Evolutionary conservation across 805 yeast species (phyloP).

Genomic region (Saccharomycopsis synnaedendra): DNA sequence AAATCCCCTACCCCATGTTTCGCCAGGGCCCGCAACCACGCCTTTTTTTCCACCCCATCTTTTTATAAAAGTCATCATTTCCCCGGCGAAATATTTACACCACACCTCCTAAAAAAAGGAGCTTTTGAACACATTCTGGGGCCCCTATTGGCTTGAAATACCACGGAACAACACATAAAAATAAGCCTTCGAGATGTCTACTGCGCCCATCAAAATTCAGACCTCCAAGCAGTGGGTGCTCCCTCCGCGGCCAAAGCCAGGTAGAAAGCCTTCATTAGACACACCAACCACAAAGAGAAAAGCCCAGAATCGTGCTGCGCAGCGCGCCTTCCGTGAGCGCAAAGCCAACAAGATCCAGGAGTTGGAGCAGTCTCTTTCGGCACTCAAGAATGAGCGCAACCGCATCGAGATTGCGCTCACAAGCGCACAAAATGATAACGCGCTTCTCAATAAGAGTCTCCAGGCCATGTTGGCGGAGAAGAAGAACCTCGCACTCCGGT

Average conservation of each 20-base stretch:
- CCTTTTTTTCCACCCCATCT: too few relatives aligned
- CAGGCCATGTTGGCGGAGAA: constrained; percentile 7
- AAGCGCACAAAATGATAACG: constrained; percentile 10
- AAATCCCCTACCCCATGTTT: too few relatives aligned
- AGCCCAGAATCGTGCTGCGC: constrained; percentile 92
- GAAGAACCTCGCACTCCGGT: neutral
- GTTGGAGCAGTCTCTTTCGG: constrained; percentile 57
- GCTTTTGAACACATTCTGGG: too few relatives aligned
- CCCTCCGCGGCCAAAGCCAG: constrained; percentile 78
- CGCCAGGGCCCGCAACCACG: too few relatives aligned
- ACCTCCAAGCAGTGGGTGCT: constrained; percentile 76
- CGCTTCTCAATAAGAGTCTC: constrained; percentile 11
- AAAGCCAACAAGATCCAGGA: constrained; percentile 75
- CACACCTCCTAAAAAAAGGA: too few relatives aligned
- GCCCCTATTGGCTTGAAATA: too few relatives aligned
- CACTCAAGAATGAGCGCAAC: constrained; percentile 56
- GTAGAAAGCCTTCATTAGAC: constrained; percentile 48
- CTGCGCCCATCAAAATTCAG: constrained; percentile 23
- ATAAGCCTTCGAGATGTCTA: too few relatives aligned
- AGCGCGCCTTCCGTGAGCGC: constrained; percentile 81
- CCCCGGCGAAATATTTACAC: too few relatives aligned
- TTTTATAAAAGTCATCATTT: too few relatives aligned
- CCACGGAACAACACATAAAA: too few relatives aligned
- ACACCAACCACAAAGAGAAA: constrained; percentile 78
- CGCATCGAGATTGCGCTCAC: constrained; percentile 32